Base-by-base conservation (phyloP, 495 filamentous ascomycete species). In the Podospora tetraspora region DNA sequence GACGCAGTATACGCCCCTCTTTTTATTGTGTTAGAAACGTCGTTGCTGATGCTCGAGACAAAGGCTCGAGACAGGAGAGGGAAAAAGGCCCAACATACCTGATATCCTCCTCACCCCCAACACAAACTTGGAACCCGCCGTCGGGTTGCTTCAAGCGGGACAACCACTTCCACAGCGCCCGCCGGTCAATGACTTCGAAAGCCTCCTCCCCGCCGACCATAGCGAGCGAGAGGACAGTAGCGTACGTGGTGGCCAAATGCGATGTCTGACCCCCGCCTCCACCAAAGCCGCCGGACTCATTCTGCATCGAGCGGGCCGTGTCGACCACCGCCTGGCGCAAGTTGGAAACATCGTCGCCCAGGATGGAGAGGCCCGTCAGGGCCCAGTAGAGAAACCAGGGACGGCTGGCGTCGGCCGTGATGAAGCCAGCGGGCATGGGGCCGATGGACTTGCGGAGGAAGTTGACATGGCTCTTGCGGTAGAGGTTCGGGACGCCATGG, bases 361-460 rank as follows among this genome's bases (percentile, higher is more conserved):
- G 82, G 23, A 92, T 77, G 52, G 83, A 79, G 25, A 98, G 82
- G 0, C 86, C 92, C 11, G 86, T 85, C 32, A 98, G 79, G 57
- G 86, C 89, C 95, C 95, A 99, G 79, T 98, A 98, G 69, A 95
- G 79, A 72, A 97, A 84, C 95, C 95, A 99, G 1, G 95, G 92
- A 60, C 95, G 83, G 72, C 88, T 91, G 19, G 95, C 89, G 81
- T 99, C 95, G 62, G 91, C 83, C 1, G 79, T 79, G 23, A 89
- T 86, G 71, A 89, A 95, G 12, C 79, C 77, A 3, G 82, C 75
- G 0, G 93, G 91, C 66, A 95, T 87, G 21, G 81, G 77, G 8
- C 75, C 83, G 21, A 99, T 80, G 27, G 84, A 81, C 57, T 85
- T 81, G 62, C 88, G 89, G 24, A 97, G 83, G 75, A 94, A 99